A percentile compares a stretch with the other conserved stretches of the same genome.
Conservation (phyloP, 345 rosid species). For the Aegle marmelos region DNA sequence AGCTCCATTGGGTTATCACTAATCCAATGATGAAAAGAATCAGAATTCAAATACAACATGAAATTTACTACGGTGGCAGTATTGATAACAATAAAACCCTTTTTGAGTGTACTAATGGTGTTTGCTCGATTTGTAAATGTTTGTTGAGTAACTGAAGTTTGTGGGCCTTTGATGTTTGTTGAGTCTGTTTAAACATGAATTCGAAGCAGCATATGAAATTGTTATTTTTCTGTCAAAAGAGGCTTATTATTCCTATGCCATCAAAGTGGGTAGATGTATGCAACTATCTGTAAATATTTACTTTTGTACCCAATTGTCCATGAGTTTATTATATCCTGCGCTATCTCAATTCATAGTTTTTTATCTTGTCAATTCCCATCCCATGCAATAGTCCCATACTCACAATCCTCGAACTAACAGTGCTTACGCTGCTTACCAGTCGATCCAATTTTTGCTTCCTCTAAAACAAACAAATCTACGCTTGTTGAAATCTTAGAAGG, state of each 20-base stretch:
- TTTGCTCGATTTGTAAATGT: no score
- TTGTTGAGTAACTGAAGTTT: no score
- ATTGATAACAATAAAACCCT: not conserved
- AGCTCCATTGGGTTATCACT: constrained; percentile 72
- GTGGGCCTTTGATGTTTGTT: not conserved
- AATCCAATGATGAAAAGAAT: not conserved
- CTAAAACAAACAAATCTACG: no score
- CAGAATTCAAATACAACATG: not conserved
- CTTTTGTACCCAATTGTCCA: no score
- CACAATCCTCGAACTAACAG: no score
- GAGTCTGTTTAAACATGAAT: not conserved
- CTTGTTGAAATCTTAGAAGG: not conserved
- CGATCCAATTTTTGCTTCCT: no score
- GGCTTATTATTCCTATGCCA: not conserved
- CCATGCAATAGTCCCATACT: no score
- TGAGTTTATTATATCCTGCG: not conserved
- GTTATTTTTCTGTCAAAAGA: not conserved
- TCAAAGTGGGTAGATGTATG: not conserved
- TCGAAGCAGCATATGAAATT: not conserved
- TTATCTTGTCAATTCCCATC: no score
- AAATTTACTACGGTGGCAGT: not conserved
- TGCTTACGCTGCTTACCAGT: no score
- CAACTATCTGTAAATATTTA: not conserved
- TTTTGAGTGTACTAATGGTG: no score
- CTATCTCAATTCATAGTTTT: not conserved